Evolutionary conservation across 2,329 filamentous ascomycete species (phyloP), one percentile per base, ranked within the genome.

Genomic region (Colletotrichum sp.): DNA sequence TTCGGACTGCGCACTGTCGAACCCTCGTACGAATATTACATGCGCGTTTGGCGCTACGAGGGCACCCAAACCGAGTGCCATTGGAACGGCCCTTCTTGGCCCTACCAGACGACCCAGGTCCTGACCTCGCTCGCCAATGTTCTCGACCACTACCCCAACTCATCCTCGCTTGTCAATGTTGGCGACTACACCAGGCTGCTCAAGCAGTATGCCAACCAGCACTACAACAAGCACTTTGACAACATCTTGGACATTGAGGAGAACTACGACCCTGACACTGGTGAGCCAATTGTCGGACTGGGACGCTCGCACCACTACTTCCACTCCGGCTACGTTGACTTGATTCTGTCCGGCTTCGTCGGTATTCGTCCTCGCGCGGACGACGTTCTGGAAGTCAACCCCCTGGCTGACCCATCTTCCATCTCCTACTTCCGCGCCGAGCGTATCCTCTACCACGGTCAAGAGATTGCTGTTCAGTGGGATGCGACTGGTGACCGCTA

Each of bases 71-170:
- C 69, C 12, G 78, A 85, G 71, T 87, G 86, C 76, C 83, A 82
- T 68, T 88, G 86, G 86, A 82, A 87, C 70, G 86, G 86, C 2
- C 85, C 85, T 76, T 86, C 84, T n/a, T 88, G 86, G 86, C 86
- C 86, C 4, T 88, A 83, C 76, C 83, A 84, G 4, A 88, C 86
- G 2, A 78, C 83, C 6, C 83, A 87, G 70, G 86, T 83, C 16
- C 81, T 87, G 8, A 84, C 83, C 18, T 85, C 86, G 1, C 80
- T 88, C 15, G 86, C 75, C 81, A 86, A 78, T 77, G 81, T 69
- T 78, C 81, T 70, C 69, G 68, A 80, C 77, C 28, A 83, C 78
- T 76, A 84, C 79, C 32, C 80, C 27, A 82, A 79, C 8, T 80
- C 84, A 65, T 25, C 70, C 12, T 62, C 55, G n/a, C 55, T 62